Conservation (phyloP, 2,329 filamentous ascomycete genomes). For the Xenoacremonium recifei region DNA sequence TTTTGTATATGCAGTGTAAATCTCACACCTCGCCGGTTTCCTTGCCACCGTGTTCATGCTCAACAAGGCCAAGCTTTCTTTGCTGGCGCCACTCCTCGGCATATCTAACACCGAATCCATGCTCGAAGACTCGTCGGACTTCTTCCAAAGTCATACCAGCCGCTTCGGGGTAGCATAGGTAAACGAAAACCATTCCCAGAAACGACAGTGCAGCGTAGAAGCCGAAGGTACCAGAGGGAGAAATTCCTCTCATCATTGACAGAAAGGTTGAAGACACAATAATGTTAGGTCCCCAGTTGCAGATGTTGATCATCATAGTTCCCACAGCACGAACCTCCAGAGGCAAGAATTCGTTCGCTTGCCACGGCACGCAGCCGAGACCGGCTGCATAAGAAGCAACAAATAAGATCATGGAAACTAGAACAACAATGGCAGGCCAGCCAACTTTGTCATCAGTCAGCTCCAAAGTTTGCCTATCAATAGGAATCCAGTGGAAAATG, state of each 20-base stretch:
- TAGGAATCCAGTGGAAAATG: conserved; percentile 11
- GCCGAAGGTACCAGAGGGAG: conserved; percentile 13
- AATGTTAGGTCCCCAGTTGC: conserved; percentile 40
- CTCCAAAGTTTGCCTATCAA: conserved; percentile 9
- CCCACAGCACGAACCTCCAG: conserved; percentile 44
- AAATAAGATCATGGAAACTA: conserved; percentile 20
- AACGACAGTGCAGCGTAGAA: conserved; percentile 14
- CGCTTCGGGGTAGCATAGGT: conserved; percentile 49
- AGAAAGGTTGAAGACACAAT: conserved; percentile 15
- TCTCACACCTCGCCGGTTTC: too few relatives aligned
- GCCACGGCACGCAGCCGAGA: conserved; percentile 19
- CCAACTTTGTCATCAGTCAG: conserved; percentile 10
- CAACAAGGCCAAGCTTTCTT: conserved; percentile 8
- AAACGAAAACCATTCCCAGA: conserved; percentile 31
- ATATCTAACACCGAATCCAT: conserved; percentile 41
- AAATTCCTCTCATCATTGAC: conserved; percentile 17
- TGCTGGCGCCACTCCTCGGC: conserved; percentile 17
- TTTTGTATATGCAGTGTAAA: too few relatives aligned
- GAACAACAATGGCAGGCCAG: conserved; percentile 13
- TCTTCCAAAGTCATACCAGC: conserved; percentile 52
- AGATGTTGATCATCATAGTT: conserved; percentile 45
- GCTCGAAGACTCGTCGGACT: conserved; percentile 45
- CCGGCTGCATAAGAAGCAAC: conserved; percentile 22
- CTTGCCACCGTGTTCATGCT: too few relatives aligned
- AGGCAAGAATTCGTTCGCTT: conserved; percentile 20